A percentile compares a stretch with the other conserved stretches of the same genome.
These are phyloP conservation scores for Verruconis gallopava DNA, from an alignment of 2,329 filamentous ascomycete genomes.

Conservation along the genomic window DNA sequence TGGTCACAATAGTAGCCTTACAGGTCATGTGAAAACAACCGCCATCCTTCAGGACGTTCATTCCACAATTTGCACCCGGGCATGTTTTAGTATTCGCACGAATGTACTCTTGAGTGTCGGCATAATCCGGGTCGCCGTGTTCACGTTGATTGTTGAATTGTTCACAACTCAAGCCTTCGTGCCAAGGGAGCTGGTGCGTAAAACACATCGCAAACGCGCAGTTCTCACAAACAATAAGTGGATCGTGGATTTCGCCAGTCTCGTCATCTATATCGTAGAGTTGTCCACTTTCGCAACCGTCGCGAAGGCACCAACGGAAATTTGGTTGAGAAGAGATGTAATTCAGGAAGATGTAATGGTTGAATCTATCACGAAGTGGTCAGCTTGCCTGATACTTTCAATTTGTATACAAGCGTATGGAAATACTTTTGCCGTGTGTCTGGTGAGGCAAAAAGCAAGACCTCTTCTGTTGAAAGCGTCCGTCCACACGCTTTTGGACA, in stretches of 20 bases:
- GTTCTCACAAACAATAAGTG: neutral
- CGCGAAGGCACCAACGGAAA: conserved; percentile 1
- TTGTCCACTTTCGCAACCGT: neutral
- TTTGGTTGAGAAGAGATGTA: neutral
- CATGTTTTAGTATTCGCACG: neutral
- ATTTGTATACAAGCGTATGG: too few species aligned
- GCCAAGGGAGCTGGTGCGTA: neutral
- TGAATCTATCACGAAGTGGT: neutral
- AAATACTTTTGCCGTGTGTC: neutral
- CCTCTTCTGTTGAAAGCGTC: neutral
- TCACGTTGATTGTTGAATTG: conserved; percentile 1
- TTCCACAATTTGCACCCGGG: neutral
- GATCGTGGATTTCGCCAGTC: neutral
- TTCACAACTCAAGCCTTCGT: neutral
- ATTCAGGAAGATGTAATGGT: neutral
- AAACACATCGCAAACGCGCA: conserved; percentile 2
- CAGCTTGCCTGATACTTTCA: neutral
- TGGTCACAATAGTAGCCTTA: too few species aligned
- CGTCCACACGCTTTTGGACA: neutral
- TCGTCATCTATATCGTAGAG: too few species aligned
- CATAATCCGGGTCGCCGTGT: neutral
- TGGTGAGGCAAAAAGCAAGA: neutral
- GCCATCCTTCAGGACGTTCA: neutral
- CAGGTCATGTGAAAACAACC: neutral
- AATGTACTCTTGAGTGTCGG: neutral